phyloP scores from a whole-genome alignment of 2,329 filamentous ascomycete genomes.

The Ceratocystis ficicola region DNA sequence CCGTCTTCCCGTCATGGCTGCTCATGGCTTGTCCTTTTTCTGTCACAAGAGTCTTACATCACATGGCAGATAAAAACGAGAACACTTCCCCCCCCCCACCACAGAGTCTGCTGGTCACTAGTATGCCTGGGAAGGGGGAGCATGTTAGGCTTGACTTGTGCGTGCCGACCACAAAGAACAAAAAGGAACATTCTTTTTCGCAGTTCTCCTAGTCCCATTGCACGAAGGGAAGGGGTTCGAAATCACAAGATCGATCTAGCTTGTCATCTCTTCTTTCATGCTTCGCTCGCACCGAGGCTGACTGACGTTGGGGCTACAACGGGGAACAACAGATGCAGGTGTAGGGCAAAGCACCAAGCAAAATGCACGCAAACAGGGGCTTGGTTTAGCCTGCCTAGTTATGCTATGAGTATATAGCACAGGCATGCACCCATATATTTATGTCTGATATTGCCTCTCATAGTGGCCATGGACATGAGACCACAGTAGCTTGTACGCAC shows the following conservation, averaged over 20 bases:
- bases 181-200: background rate
- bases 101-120: too few species aligned
- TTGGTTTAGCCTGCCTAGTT: background rate
- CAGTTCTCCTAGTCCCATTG: background rate
- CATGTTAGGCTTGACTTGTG: background rate
- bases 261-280: conserved; percentile 5
- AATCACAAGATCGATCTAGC: conserved; percentile 4
- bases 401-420: background rate
- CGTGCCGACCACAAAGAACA: background rate
- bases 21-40: background rate
- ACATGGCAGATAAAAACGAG: background rate
- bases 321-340: background rate
- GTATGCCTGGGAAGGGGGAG: too few species aligned
- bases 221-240: background rate
- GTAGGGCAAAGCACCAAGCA: conserved; percentile 5
- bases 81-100: too few species aligned
- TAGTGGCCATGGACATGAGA: background rate
- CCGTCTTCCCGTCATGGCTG: background rate
- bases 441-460: background rate
- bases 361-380: conserved; percentile 2
- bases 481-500: background rate
- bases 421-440: background rate
- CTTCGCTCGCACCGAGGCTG: conserved; percentile 6
- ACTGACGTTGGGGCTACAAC: background rate
- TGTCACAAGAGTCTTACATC: background rate